These are phyloP conservation scores for Fusarium aywerte DNA, from an alignment of 2,329 filamentous ascomycete genomes.

Conservation along the genomic window DNA sequence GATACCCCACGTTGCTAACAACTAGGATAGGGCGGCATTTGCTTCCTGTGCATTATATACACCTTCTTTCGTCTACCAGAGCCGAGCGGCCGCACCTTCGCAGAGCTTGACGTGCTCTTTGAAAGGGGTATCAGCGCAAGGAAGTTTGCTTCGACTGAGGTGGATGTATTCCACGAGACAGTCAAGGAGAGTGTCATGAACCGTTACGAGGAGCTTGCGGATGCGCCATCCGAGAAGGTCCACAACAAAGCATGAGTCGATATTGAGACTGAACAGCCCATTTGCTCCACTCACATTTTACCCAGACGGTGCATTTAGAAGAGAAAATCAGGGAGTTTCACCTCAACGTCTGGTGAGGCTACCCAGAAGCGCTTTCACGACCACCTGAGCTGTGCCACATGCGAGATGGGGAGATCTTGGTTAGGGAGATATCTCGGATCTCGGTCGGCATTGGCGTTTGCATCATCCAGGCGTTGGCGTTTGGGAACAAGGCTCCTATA, in stretches of 20 bases:
- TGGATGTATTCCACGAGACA: constrained; percentile 65
- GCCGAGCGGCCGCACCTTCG: constrained; percentile 81
- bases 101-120: constrained; percentile 87
- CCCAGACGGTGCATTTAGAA: neutral
- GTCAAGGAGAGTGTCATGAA: constrained; percentile 61
- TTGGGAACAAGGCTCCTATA: neutral
- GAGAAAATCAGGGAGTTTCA: neutral
- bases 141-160: constrained; percentile 72
- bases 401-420: constrained; percentile 34
- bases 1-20: constrained; percentile 14
- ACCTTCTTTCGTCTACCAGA: constrained; percentile 71
- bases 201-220: constrained; percentile 57
- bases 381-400: constrained; percentile 19
- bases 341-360: neutral
- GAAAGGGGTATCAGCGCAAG: constrained; percentile 76
- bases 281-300: neutral
- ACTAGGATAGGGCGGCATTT: constrained; percentile 70
- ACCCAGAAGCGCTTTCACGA: neutral
- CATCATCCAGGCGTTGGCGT: constrained; percentile 26
- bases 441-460: constrained; percentile 39
- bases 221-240: constrained; percentile 32
- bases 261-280: neutral
- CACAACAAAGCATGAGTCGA: constrained; percentile 31
- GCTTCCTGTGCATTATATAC: constrained; percentile 83
- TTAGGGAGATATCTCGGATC: constrained; percentile 45